Evolutionary conservation across 2,329 filamentous ascomycete genomes (phyloP).

Genomic region (Cladosporium sp.): DNA sequence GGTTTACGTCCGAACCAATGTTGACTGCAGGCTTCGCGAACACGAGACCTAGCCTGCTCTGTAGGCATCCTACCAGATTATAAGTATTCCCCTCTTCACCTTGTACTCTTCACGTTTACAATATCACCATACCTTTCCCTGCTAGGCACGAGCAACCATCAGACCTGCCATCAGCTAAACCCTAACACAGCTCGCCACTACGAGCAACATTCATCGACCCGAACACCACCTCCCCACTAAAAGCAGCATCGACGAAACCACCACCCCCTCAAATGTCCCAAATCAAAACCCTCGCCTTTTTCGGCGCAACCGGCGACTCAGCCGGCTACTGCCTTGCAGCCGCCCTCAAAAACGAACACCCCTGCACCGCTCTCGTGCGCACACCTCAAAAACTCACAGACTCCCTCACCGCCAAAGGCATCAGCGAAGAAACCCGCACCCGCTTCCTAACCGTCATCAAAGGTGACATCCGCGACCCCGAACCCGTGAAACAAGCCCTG

Average conservation of each 20-base stretch:
- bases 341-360: conserved; percentile 42
- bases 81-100: too few species aligned
- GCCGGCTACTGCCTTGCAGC: conserved; percentile 40
- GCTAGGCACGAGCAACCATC: too few species aligned
- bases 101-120: too few species aligned
- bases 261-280: conserved; percentile 6
- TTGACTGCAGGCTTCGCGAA: too few species aligned
- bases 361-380: conserved; percentile 46
- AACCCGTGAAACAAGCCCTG: conserved; percentile 37
- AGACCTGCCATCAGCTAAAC: too few species aligned
- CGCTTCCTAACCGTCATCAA: conserved; percentile 43
- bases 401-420: conserved; percentile 37
- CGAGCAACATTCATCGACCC: too few species aligned
- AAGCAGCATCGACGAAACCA: neutral
- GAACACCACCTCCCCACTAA: neutral
- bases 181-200: neutral
- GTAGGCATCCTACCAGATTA: too few species aligned
- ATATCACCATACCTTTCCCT: too few species aligned
- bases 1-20: too few species aligned
- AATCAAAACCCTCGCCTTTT: conserved; percentile 41
- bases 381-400: conserved; percentile 45
- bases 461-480: conserved; percentile 43
- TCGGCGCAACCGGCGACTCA: conserved; percentile 50
- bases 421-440: conserved; percentile 34
- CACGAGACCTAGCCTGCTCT: too few species aligned